Evolutionary conservation across 2,329 filamentous ascomycete genomes (phyloP).

Genomic region (Didymellaceae sp.): DNA sequence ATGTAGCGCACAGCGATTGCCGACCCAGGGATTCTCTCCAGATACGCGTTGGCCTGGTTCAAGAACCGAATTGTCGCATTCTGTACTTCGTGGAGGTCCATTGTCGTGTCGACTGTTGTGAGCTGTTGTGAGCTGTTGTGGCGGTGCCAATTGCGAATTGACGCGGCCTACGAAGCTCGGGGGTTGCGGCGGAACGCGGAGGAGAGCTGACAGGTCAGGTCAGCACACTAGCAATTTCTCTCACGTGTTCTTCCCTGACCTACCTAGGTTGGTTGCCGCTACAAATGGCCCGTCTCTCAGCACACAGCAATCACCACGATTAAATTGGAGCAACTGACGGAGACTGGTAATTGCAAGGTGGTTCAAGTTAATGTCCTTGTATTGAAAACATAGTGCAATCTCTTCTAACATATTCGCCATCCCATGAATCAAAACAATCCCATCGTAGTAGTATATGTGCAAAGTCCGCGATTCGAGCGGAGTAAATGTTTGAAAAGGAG

Average conservation of each 20-base stretch:
- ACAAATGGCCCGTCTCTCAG: too few relatives aligned
- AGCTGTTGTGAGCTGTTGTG: constrained; percentile 1
- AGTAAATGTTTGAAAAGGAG: constrained; percentile 33
- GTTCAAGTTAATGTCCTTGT: constrained; percentile 30
- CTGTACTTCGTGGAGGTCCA: constrained; percentile 65
- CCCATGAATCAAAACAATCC: constrained; percentile 38
- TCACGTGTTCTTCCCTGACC: constrained; percentile 16
- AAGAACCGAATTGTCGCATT: constrained; percentile 61
- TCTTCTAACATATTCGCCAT: constrained; percentile 49
- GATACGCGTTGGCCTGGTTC: constrained; percentile 65
- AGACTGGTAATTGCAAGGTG: too few relatives aligned
- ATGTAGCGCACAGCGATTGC: constrained; percentile 95
- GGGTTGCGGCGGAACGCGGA: constrained; percentile 36
- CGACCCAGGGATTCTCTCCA: constrained; percentile 92
- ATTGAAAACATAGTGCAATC: constrained; percentile 44
- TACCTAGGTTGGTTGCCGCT: too few relatives aligned
- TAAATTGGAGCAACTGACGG: too few relatives aligned
- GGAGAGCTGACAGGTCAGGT: constrained; percentile 9
- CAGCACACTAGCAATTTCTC: constrained; percentile 22
- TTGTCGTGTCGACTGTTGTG: constrained; percentile 32
- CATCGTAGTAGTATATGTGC: constrained; percentile 49
- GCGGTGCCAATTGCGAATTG: constrained; percentile 5
- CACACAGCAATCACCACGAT: too few relatives aligned
- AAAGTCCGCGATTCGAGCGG: constrained; percentile 32
- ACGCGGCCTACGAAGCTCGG: constrained; percentile 12